Evolutionary conservation across 1,284 basidiomycete genomes (phyloP).

Genomic region (Sparassis latifolia): DNA sequence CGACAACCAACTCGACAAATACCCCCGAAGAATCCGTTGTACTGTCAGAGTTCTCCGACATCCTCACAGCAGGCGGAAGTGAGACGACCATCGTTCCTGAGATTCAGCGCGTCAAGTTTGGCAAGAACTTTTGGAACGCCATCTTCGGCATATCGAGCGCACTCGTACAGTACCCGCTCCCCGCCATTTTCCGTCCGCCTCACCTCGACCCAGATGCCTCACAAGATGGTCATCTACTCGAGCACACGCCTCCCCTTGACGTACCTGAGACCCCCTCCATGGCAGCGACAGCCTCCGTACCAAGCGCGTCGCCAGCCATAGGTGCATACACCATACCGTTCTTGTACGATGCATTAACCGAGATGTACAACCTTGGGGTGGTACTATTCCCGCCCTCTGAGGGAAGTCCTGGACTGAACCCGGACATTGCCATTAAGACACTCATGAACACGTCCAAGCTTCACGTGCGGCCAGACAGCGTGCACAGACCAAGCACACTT

Average conservation of each 20-base stretch:
- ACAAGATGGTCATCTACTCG: conserved; percentile 2
- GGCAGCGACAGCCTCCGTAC: conserved; percentile 29
- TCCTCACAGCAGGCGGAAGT: conserved; percentile 44
- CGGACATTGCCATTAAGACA: conserved; percentile 31
- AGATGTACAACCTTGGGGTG: conserved; percentile 41
- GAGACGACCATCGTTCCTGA: conserved; percentile 45
- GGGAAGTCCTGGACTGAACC: conserved; percentile 33
- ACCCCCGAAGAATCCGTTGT: conserved; percentile 36
- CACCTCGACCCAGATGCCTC: conserved; percentile 11
- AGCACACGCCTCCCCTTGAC: conserved; percentile 27
- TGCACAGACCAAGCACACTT: conserved; percentile 54
- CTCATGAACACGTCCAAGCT: conserved; percentile 34
- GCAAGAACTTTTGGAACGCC: conserved; percentile 63
- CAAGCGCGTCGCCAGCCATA: conserved; percentile 31
- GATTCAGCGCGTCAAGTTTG: conserved; percentile 55
- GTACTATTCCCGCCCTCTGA: conserved; percentile 44
- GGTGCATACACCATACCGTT: conserved; percentile 41
- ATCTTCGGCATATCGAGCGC: conserved; percentile 47
- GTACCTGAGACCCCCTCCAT: conserved; percentile 4
- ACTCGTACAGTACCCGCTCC: conserved; percentile 43
- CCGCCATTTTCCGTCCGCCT: conserved; percentile 47
- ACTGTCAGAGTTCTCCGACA: conserved; percentile 39
- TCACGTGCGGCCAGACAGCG: conserved; percentile 36
- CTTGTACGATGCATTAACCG: conserved; percentile 37
- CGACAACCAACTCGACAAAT: conserved; percentile 34